Conservation (phyloP, 148 eudicot genomes). For the Polygonum aviculare region DNA sequence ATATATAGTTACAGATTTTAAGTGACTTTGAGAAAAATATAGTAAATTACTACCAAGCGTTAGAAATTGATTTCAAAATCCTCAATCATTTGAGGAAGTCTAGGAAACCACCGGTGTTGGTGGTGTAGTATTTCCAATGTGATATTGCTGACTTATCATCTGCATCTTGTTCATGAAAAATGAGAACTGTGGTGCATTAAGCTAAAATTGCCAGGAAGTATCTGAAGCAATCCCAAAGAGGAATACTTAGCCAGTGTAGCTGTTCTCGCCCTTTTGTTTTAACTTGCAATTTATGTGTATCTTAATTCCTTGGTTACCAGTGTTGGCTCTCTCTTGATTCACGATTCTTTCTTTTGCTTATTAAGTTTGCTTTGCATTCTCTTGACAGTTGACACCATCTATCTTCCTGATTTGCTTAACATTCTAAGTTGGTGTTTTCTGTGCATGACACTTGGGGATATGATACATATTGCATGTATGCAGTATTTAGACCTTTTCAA, state of each 20-base stretch:
- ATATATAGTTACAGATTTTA: too few relatives aligned
- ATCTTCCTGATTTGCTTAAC: not conserved
- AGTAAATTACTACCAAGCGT: not conserved
- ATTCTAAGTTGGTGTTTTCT: not conserved
- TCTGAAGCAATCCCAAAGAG: not conserved
- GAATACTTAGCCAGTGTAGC: not conserved
- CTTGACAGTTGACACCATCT: not conserved
- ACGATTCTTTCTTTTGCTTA: not conserved
- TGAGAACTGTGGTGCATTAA: not conserved
- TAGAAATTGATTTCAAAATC: not conserved
- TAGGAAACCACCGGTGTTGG: not conserved
- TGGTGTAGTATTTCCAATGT: not conserved
- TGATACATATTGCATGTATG: not conserved
- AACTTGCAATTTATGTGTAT: not conserved
- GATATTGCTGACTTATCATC: not conserved
- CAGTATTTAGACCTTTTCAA: not conserved
- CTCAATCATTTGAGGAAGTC: not conserved
- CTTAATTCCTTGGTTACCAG: not conserved
- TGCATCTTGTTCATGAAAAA: not conserved
- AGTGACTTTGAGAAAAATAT: not conserved
- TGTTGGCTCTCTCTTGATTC: not conserved
- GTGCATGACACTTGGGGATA: not conserved
- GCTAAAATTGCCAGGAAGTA: not conserved
- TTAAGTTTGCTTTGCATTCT: not conserved
- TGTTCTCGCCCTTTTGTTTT: not conserved